Conservation (phyloP, 192 early-diverging fungal species). For the Linnemannia exigua region DNA sequence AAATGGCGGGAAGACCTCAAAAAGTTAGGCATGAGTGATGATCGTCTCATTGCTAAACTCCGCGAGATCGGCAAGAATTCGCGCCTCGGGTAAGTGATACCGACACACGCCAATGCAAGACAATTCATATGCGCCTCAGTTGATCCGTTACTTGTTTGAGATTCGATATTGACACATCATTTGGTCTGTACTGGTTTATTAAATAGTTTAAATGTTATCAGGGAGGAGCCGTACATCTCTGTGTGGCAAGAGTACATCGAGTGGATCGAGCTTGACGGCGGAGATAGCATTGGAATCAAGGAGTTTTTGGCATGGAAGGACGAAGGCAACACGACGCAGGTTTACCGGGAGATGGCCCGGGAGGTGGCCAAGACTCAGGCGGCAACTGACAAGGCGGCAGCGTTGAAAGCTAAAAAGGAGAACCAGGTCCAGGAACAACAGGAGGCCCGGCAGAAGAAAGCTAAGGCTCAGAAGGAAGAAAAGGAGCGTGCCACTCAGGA, state of each 20-base stretch:
- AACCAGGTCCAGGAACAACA: background rate
- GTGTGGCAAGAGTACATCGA: conserved; percentile 47
- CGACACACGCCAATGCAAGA: background rate
- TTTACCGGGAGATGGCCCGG: conserved; percentile 7
- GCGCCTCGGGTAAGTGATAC: conserved; percentile 15
- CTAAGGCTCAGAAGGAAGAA: background rate
- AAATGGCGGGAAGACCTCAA: conserved; percentile 15
- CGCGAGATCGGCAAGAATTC: conserved; percentile 11
- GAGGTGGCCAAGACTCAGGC: conserved; percentile 18
- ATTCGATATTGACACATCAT: background rate
- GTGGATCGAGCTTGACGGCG: conserved; percentile 46
- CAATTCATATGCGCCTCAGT: background rate
- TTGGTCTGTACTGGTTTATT: no score
- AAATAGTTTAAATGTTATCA: background rate
- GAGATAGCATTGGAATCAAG: background rate
- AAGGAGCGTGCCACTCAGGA: background rate
- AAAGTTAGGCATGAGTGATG: background rate
- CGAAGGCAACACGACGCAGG: conserved; percentile 26
- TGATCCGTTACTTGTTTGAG: background rate
- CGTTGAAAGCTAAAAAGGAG: background rate
- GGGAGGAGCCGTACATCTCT: conserved; percentile 16
- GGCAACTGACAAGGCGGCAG: background rate
- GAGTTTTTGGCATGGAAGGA: conserved; percentile 39
- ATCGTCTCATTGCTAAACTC: background rate
- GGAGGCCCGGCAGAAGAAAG: background rate